Base-by-base conservation (phyloP, 306 rosid species). In the Phaseolus lunatus region DNA sequence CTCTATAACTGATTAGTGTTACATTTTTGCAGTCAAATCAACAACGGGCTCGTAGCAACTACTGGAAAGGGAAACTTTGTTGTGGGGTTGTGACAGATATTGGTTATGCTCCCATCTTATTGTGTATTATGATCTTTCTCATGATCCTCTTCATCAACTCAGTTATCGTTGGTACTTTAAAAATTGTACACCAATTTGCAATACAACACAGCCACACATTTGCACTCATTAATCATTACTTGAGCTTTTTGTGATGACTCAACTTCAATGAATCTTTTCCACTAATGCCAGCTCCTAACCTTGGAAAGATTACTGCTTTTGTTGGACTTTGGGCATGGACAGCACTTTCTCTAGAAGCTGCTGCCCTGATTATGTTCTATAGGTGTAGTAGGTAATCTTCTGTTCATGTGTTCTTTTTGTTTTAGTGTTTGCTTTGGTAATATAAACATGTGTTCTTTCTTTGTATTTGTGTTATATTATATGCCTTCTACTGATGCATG, bases 281-380 rank as follows among this genome's bases (percentile, higher is more conserved):
- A 41, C 77, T 84, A 23, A 49, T 80, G 72, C 74, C 80, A 95
- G 98, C 92, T 87, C 83, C 96, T 75, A 86, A 80, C 87, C 90
- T 95, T 80, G 54, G 76, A 63, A 95, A 87, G 97, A 88, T 92
- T 81, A 95, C 98, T 31, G 98, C 97, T 18, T 74, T 73, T 82
- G 85, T 85, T 78, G 97, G 97, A 71, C 88, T 95, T 61, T 95
- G 98, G 97, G 93, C 93, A 19, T 92, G 97, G 97, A 48, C 78
- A 45, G 88, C 91, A 65, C 81, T 95, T 82, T 89, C 93, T 75
- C 33, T 88, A 33, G 79, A 91, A 19, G 78, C 70, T 75, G 87
- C 82, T 81, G 23, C 97, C 13, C 70, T 95, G 82, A 26, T 90
- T 77, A 89, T 90, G 97, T 79, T 95, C 77, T 90, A 92, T 85